Evolutionary conservation across 1,284 basidiomycete species (phyloP).

Genomic region (Puccinia brachypodii): DNA sequence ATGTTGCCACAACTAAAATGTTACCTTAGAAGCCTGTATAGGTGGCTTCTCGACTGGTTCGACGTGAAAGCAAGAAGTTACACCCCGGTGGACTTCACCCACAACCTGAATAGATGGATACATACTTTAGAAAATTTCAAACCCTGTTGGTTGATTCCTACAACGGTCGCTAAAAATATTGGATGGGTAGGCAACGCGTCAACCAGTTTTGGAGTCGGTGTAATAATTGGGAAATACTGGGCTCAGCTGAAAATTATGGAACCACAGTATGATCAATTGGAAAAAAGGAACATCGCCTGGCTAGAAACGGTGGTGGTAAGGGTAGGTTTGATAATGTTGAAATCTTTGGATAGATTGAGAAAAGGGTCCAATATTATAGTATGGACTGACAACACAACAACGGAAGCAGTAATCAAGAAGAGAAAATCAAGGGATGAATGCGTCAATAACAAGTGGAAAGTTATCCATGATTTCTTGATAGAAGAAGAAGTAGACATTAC

Average conservation of each 20-base stretch:
- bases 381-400: constrained; percentile 23
- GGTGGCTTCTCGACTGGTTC: not conserved
- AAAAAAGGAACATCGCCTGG: not conserved
- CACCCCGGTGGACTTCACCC: not conserved
- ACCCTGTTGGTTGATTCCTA: not conserved
- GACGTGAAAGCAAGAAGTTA: not conserved
- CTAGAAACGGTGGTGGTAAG: not conserved
- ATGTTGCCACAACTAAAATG: not conserved
- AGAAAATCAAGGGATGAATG: not conserved
- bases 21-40: constrained; percentile 8
- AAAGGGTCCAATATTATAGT: not conserved
- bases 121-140: not conserved
- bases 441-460: constrained; percentile 16
- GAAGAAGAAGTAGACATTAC: not conserved
- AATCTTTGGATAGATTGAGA: not conserved
- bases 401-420: not conserved
- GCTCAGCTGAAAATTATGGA: not conserved
- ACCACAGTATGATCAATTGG: not conserved
- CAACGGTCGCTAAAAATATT: not conserved
- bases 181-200: constrained; percentile 20
- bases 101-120: not conserved
- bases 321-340: not conserved
- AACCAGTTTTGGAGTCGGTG: not conserved
- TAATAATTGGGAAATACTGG: not conserved
- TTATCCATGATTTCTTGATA: not conserved